Conservation (phyloP, 441 rosid genomes). For the Melastoma candidum region DNA sequence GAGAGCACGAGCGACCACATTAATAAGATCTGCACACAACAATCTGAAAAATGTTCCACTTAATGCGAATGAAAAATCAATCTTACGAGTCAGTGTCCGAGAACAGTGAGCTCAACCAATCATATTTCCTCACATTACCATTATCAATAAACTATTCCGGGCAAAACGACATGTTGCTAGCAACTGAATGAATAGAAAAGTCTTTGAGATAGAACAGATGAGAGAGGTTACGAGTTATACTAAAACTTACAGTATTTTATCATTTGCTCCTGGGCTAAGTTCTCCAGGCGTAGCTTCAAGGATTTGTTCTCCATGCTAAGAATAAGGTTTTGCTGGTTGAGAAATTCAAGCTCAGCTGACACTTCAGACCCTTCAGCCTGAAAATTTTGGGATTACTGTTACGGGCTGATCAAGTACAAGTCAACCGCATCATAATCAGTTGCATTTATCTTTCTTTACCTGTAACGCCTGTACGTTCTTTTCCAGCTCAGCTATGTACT, state of each 20-base stretch:
- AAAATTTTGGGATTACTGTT: background rate
- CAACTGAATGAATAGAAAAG: slow-evolving; percentile 1
- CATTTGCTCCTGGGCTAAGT: slow-evolving; percentile 73
- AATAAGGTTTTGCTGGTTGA: slow-evolving; percentile 87
- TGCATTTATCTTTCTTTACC: slow-evolving; percentile 32
- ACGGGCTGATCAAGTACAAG: background rate
- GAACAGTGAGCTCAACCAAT: no score
- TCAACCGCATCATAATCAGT: slow-evolving; percentile 3
- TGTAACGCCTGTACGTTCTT: slow-evolving; percentile 94
- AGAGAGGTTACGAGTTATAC: background rate
- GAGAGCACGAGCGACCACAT: no score
- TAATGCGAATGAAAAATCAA: no score
- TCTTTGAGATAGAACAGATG: slow-evolving; percentile 8
- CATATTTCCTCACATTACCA: no score
- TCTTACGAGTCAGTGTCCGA: no score
- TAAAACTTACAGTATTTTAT: slow-evolving; percentile 69
- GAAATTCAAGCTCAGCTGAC: slow-evolving; percentile 91
- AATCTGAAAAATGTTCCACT: no score
- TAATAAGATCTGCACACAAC: no score
- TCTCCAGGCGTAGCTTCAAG: slow-evolving; percentile 84
- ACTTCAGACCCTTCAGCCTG: slow-evolving; percentile 93
- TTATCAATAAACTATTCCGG: slow-evolving; percentile 1
- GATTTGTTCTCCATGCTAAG: slow-evolving; percentile 98
- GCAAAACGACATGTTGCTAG: slow-evolving; percentile 9
- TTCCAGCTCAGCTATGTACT: slow-evolving; percentile 98